Evolutionary conservation across 176 grass and related monocot species (phyloP), one percentile per base, ranked within the genome.

Genomic region (Puya raimondii): DNA sequence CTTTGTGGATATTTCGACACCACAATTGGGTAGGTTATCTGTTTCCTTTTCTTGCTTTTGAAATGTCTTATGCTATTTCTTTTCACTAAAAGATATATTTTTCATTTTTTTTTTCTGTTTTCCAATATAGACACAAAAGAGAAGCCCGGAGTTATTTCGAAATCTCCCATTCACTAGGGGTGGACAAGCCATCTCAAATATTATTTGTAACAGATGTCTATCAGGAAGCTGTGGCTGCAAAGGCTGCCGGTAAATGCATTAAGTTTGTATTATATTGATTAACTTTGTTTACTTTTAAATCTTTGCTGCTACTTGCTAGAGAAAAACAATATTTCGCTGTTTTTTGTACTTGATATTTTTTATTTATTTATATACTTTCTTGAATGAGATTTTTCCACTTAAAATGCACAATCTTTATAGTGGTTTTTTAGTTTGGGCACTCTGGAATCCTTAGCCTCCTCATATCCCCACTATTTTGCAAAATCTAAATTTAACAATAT

Each of bases 1-100:
- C 63, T 97, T 16, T 92, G 71, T 85, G 93, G 93, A 23, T 97
- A 80, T 85, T 97, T 97, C 71, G 93, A 97, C 69, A 97, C 93
- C 51, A 90, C 76, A 66, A 80, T 86, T 4, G 93, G 93, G 93
- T 97, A 82, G 73, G 82, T 13, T 81, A 7, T 78, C 18, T 82
- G 14, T 1, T 65, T 61, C 71, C 51, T 86, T 48, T 78, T 85
- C 50, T 75, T 64, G 29, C 48, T 64, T 66, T 66, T 27, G 12
- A 65, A 33, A 61, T 61, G n/a, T 61, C 56, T 22, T 18, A 18
- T 61, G 21, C 2, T 10, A n/a, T 61, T 18, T 61, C 56, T 61
- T 61, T 20, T 18, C 16, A 61, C 56, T 21, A 18, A 61, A 61
- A 10, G 21, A 61, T 18, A 2, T 61, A 16, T 61, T 52, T 26